phyloP scores from a whole-genome alignment of 257 asterid genomes.

The Lycium barbarum region DNA sequence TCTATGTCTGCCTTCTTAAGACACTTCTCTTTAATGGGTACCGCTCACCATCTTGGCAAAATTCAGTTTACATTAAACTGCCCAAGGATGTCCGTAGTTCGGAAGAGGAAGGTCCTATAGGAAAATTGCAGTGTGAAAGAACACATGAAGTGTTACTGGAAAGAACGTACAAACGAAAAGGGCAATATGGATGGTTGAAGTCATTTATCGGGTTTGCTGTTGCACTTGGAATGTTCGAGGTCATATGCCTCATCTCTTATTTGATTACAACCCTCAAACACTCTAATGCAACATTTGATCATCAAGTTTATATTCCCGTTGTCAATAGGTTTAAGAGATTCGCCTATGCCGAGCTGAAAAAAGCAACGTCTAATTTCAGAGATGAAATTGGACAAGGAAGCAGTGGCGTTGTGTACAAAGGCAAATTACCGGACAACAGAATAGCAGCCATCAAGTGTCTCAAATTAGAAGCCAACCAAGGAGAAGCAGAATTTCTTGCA shows the following conservation, averaged over 20 bases:
- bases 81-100: conserved; percentile 17
- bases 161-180: not conserved
- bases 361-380: conserved; percentile 34
- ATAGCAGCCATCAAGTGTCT: conserved; percentile 32
- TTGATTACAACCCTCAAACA: conserved; percentile 22
- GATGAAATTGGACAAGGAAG: conserved; percentile 34
- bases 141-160: not conserved
- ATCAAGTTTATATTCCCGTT: conserved; percentile 19
- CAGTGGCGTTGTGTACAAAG: conserved; percentile 30
- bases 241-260: not conserved
- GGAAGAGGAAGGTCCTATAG: not conserved
- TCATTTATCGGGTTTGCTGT: not conserved
- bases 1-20: conserved; percentile 14
- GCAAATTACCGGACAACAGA: conserved; percentile 24
- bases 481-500: conserved; percentile 19
- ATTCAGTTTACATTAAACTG: conserved; percentile 18
- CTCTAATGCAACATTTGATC: not conserved
- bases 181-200: conserved; percentile 26
- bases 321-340: conserved; percentile 30
- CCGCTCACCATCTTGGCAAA: conserved; percentile 10
- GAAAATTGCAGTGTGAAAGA: not conserved
- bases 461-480: conserved; percentile 18
- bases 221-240: conserved; percentile 28
- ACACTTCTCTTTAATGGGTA: conserved; percentile 19
- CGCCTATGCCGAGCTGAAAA: conserved; percentile 25